phyloP scores from a whole-genome alignment of 2,329 filamentous ascomycete genomes.

The Colletotrichum sp. region DNA sequence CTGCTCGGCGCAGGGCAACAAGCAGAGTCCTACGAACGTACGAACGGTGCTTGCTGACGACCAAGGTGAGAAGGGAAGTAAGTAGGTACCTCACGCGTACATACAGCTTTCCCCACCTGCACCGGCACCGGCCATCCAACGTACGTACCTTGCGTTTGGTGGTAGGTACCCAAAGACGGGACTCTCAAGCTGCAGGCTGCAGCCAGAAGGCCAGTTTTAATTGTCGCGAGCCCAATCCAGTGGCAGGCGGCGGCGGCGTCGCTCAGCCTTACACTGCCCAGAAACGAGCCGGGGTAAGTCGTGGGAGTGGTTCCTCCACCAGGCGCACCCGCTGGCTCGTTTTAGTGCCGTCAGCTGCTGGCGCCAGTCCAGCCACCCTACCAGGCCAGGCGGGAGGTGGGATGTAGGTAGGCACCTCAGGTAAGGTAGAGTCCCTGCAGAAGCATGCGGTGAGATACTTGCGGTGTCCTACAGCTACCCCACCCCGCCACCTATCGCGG shows the following conservation, averaged over 20 bases:
- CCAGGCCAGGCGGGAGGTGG: not conserved
- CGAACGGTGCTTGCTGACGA: not conserved
- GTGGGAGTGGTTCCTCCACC: not conserved
- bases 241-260: not conserved
- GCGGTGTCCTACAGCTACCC: not conserved
- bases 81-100: not conserved
- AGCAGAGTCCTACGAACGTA: not conserved
- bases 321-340: not conserved
- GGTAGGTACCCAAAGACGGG: not conserved
- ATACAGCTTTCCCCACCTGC: not conserved
- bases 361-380: slow-evolving; percentile 25
- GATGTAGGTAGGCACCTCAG: not conserved
- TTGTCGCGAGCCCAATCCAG: not conserved
- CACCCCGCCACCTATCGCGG: not conserved
- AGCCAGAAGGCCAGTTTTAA: not conserved
- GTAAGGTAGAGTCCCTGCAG: not conserved
- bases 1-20: not conserved
- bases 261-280: slow-evolving; percentile 22
- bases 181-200: not conserved
- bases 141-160: not conserved
- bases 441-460: not conserved
- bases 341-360: slow-evolving; percentile 26
- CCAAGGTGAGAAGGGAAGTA: not conserved
- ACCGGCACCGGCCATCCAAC: not conserved
- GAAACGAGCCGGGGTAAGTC: slow-evolving; percentile 5